Conservation (phyloP, 2,329 filamentous ascomycete species). For the Didymella exigua region DNA sequence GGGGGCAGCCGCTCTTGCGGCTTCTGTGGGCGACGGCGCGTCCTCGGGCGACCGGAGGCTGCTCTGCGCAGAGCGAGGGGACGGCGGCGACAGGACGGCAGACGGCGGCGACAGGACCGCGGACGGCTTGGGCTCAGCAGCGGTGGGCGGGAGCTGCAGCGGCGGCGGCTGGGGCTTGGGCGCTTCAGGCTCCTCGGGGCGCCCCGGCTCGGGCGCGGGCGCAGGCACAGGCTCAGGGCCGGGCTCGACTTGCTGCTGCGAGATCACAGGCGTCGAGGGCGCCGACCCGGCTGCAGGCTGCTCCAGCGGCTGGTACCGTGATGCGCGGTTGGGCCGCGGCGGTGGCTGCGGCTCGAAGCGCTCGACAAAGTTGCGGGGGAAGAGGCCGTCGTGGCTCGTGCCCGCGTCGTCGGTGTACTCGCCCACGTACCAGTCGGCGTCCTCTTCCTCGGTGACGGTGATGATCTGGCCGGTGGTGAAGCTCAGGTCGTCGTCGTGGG, state of each 20-base stretch:
- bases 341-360: constrained; percentile 91
- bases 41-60: constrained; percentile 29
- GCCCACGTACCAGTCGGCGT: constrained; percentile 91
- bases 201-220: constrained; percentile 26
- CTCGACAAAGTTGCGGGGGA: constrained; percentile 97
- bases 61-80: constrained; percentile 34
- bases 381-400: constrained; percentile 79
- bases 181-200: constrained; percentile 37
- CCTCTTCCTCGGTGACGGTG: constrained; percentile 89
- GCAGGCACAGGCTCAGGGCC: constrained; percentile 34
- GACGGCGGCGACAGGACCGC: constrained; percentile 31
- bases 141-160: constrained; percentile 35
- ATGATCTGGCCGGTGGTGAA: constrained; percentile 88
- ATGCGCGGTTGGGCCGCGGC: constrained; percentile 76
- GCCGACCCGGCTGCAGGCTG: constrained; percentile 35
- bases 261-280: constrained; percentile 35
- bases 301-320: constrained; percentile 55
- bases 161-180: constrained; percentile 48
- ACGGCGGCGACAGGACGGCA: constrained; percentile 32
- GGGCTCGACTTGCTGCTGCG: constrained; percentile 36
- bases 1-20: constrained; percentile 48
- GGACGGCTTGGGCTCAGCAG: constrained; percentile 31
- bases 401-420: constrained; percentile 82
- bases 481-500: constrained; percentile 91
- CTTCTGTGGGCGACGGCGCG: constrained; percentile 38